Evolutionary conservation across 345 rosid species (phyloP).

Genomic region (Hibiscus syriacus): DNA sequence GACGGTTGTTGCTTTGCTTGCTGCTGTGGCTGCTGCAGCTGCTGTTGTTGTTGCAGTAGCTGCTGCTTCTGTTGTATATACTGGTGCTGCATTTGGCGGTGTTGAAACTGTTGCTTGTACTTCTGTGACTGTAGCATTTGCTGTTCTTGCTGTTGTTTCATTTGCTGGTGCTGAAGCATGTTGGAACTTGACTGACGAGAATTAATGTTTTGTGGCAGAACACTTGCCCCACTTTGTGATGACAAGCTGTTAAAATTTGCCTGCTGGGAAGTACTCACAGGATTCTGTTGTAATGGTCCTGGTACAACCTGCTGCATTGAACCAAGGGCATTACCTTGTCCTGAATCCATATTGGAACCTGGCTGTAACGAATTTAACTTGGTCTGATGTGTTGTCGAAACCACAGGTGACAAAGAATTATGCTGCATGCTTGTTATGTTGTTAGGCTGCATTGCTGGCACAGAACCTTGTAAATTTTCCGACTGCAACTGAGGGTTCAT

Average conservation of each 20-base stretch:
- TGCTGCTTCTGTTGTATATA: slow-evolving; percentile 45
- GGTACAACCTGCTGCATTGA: slow-evolving; percentile 57
- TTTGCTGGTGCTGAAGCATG: slow-evolving; percentile 70
- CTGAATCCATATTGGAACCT: slow-evolving; percentile 52
- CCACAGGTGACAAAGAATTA: slow-evolving; percentile 57
- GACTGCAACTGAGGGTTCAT: slow-evolving; percentile 41
- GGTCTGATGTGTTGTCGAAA: slow-evolving; percentile 53
- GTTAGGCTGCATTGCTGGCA: slow-evolving; percentile 26
- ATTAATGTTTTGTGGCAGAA: slow-evolving; percentile 52
- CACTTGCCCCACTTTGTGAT: slow-evolving; percentile 52
- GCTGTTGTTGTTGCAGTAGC: slow-evolving; percentile 28
- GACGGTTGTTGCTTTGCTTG: slow-evolving; percentile 75
- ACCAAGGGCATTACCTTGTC: slow-evolving; percentile 57
- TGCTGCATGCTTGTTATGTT: slow-evolving; percentile 62
- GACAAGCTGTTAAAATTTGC: slow-evolving; percentile 46
- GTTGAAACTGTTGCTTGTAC: slow-evolving; percentile 50
- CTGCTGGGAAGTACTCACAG: slow-evolving; percentile 50
- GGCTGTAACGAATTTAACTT: slow-evolving; percentile 57
- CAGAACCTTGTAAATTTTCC: slow-evolving; percentile 35
- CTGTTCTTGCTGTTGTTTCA: slow-evolving; percentile 61
- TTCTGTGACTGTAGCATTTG: slow-evolving; percentile 52
- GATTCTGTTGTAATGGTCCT: slow-evolving; percentile 64
- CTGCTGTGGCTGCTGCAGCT: slow-evolving; percentile 37
- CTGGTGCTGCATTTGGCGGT: slow-evolving; percentile 60
- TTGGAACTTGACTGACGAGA: slow-evolving; percentile 56